phyloP scores from a whole-genome alignment of 352 stramenopile species.

The Elongisporangium anandrum region DNA sequence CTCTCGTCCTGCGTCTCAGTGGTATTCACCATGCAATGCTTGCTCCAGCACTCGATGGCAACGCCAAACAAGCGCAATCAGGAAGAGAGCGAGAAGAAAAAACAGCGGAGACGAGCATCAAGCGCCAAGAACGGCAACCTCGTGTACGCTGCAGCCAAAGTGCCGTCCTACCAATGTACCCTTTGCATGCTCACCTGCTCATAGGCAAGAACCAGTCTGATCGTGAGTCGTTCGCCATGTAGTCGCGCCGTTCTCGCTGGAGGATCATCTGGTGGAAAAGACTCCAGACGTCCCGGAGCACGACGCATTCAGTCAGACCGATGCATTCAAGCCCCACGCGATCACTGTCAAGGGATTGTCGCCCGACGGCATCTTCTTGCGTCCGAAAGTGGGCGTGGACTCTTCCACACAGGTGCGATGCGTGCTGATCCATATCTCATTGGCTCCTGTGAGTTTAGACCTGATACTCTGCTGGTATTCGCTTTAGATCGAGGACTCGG shows the following conservation, averaged over 20 bases:
- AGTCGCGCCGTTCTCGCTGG: conserved; percentile 57
- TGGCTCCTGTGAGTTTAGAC: background rate
- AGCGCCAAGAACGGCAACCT: conserved; percentile 20
- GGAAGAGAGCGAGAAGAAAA: conserved; percentile 25
- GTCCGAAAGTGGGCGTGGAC: conserved; percentile 72
- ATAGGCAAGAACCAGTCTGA: background rate
- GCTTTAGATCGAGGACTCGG: conserved; percentile 60
- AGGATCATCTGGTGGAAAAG: conserved; percentile 66
- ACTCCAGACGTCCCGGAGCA: conserved; percentile 19
- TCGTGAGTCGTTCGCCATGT: background rate
- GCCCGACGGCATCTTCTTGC: conserved; percentile 47
- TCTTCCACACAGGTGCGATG: conserved; percentile 49
- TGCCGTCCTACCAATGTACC: conserved; percentile 34
- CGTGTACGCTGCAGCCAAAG: conserved; percentile 26
- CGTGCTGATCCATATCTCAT: background rate
- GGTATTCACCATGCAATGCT: background rate
- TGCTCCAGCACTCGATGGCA: conserved; percentile 5
- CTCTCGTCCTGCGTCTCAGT: too few species aligned
- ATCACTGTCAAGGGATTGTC: conserved; percentile 25
- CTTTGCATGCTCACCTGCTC: background rate
- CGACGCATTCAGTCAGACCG: conserved; percentile 60
- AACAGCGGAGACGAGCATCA: conserved; percentile 16
- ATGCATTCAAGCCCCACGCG: conserved; percentile 46
- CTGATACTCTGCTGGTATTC: background rate
- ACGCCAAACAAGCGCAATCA: conserved; percentile 11